These are phyloP conservation scores for Aureobasidium sp. DNA, from an alignment of 2,329 filamentous ascomycete genomes.

Conservation along the genomic window DNA sequence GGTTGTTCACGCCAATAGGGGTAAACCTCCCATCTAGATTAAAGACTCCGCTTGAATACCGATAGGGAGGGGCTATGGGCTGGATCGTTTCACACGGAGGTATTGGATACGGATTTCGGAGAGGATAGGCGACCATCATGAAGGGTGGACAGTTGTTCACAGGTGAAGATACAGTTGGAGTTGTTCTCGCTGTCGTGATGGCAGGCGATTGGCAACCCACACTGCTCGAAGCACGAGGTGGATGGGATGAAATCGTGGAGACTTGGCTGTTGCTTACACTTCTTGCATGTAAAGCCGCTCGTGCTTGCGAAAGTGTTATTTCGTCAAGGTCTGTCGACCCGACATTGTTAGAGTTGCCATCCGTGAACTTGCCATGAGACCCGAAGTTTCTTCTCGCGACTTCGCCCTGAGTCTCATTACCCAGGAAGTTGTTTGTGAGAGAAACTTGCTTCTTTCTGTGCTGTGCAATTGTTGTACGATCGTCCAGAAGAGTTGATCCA, in stretches of 20 bases:
- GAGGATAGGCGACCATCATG: background rate
- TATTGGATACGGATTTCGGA: slow-evolving; percentile 18
- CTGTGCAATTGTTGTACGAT: background rate
- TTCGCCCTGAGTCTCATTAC: background rate
- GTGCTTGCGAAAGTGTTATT: slow-evolving; percentile 61
- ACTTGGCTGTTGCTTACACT: background rate
- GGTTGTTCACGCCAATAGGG: background rate
- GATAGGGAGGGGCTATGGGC: slow-evolving; percentile 52
- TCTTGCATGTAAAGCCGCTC: slow-evolving; percentile 21
- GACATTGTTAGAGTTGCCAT: background rate
- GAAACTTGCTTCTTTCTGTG: background rate
- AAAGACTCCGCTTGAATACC: background rate
- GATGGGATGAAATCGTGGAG: slow-evolving; percentile 4
- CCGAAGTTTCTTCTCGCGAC: background rate
- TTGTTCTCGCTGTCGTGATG: slow-evolving; percentile 33
- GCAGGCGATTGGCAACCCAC: slow-evolving; percentile 18
- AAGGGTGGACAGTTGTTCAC: slow-evolving; percentile 17
- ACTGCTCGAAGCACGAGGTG: slow-evolving; percentile 7
- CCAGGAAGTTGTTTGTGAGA: background rate
- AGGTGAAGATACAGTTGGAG: slow-evolving; percentile 42
- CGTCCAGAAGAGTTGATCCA: background rate
- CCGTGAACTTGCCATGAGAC: background rate
- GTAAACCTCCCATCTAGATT: background rate
- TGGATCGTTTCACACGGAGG: slow-evolving; percentile 41
- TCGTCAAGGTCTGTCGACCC: slow-evolving; percentile 36